Percentiles rank a stretch among this genome's conserved stretches.
These are phyloP conservation scores for Candida takata DNA, from an alignment of 805 yeast genomes.

Conservation along the genomic window DNA sequence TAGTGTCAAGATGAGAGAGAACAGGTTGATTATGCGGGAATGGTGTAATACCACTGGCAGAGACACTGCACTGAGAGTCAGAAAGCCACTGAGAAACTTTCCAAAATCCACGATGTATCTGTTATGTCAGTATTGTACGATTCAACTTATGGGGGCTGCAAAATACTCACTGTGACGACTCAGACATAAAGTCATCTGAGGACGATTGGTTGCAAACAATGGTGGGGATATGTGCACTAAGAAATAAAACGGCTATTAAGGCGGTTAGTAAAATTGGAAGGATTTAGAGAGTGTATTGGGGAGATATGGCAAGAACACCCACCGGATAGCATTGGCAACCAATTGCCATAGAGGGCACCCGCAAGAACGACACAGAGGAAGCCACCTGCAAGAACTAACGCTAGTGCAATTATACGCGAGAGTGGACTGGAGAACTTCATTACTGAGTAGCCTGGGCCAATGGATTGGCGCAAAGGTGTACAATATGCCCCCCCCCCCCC, in stretches of 20 bases:
- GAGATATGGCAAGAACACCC: slow-evolving; percentile 17
- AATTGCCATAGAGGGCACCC: slow-evolving; percentile 67
- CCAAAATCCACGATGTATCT: slow-evolving; percentile 58
- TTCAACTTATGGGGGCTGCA: too few relatives aligned
- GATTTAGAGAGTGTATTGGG: neutral
- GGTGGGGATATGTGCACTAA: slow-evolving; percentile 51
- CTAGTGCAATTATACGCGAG: slow-evolving; percentile 63
- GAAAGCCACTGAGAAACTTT: slow-evolving; percentile 56
- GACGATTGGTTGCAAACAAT: slow-evolving; percentile 41
- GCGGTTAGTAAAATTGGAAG: neutral
- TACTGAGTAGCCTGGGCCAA: too few relatives aligned
- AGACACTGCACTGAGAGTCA: slow-evolving; percentile 53
- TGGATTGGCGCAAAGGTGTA: too few relatives aligned
- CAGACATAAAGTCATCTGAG: slow-evolving; percentile 49
- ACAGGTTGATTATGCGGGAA: slow-evolving; percentile 46
- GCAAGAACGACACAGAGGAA: slow-evolving; percentile 69
- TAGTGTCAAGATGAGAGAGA: slow-evolving; percentile 57
- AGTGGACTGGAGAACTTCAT: slow-evolving; percentile 36
- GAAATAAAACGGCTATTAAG: slow-evolving; percentile 35
- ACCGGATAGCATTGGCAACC: slow-evolving; percentile 67
- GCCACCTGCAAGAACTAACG: slow-evolving; percentile 72
- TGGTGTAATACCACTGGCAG: slow-evolving; percentile 61
- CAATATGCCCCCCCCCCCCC: too few relatives aligned
- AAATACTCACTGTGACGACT: slow-evolving; percentile 29
- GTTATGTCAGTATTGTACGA: neutral